Conservation (phyloP, 1,284 basidiomycete genomes). For the Moniliophthora roreri region DNA sequence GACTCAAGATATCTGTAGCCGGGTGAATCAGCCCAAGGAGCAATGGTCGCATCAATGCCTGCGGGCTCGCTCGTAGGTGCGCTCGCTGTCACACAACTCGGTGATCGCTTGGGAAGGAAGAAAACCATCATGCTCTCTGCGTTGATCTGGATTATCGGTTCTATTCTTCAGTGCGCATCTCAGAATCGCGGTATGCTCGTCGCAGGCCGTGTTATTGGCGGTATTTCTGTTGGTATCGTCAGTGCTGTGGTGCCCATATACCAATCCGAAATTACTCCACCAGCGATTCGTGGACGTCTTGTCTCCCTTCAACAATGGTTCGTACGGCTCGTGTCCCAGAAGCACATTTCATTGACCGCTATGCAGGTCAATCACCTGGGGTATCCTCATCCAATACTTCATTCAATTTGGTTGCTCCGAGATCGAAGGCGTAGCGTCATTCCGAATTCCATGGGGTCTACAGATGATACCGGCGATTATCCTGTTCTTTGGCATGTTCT, state of each 20-base stretch:
- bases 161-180: slow-evolving; percentile 58
- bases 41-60: slow-evolving; percentile 78
- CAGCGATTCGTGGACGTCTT: slow-evolving; percentile 70
- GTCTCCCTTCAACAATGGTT: slow-evolving; percentile 77
- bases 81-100: slow-evolving; percentile 58
- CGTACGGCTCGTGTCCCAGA: neutral
- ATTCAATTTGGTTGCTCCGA: slow-evolving; percentile 75
- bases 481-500: slow-evolving; percentile 65
- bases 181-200: slow-evolving; percentile 70
- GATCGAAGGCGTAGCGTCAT: slow-evolving; percentile 66
- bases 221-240: slow-evolving; percentile 58
- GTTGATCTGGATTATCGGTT: slow-evolving; percentile 72
- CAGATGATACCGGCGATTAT: slow-evolving; percentile 77
- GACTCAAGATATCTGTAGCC: slow-evolving; percentile 29
- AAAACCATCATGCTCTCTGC: slow-evolving; percentile 63
- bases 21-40: slow-evolving; percentile 59
- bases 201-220: slow-evolving; percentile 64
- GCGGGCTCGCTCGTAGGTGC: slow-evolving; percentile 68
- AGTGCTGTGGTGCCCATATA: slow-evolving; percentile 68
- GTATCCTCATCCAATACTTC: slow-evolving; percentile 74
- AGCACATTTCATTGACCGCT: neutral
- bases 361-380: slow-evolving; percentile 66
- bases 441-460: slow-evolving; percentile 79
- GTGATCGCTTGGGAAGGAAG: slow-evolving; percentile 67
- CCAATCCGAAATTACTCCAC: slow-evolving; percentile 72